Conservation (phyloP, 495 filamentous ascomycete species). For the Penicillium canescens region DNA sequence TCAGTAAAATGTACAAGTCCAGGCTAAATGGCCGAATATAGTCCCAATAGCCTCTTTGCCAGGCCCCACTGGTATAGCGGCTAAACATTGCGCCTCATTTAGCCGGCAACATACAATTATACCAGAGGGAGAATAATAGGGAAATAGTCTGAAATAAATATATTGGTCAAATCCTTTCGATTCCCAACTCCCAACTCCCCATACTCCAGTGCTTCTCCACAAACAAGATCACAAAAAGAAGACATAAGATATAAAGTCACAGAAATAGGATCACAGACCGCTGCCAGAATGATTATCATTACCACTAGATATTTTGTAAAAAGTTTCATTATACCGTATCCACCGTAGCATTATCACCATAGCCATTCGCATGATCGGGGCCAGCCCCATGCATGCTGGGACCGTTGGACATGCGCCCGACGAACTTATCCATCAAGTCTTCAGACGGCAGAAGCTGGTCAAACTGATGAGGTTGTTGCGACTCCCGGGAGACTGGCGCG, state of each 20-base stretch:
- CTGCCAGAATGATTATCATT: slow-evolving; percentile 32
- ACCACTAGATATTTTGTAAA: slow-evolving; percentile 17
- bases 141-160: background rate
- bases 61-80: too few species aligned
- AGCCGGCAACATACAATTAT: too few species aligned
- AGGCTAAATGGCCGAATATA: slow-evolving; percentile 3
- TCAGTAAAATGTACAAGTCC: background rate
- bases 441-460: slow-evolving; percentile 40
- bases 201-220: background rate
- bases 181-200: background rate
- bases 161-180: too few species aligned
- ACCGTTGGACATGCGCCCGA: slow-evolving; percentile 38
- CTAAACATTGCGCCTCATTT: too few species aligned
- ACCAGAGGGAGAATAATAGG: background rate
- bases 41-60: background rate
- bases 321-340: slow-evolving; percentile 31
- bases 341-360: slow-evolving; percentile 34
- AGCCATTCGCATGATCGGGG: slow-evolving; percentile 35
- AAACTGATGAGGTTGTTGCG: slow-evolving; percentile 36
- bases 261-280: slow-evolving; percentile 24
- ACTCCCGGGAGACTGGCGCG: slow-evolving; percentile 35
- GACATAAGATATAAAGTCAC: background rate
- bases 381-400: slow-evolving; percentile 41
- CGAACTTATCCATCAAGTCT: slow-evolving; percentile 44
- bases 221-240: slow-evolving; percentile 8